Evolutionary conservation across 352 stramenopile genomes (phyloP).

Genomic region (Phytopythium cucurbitacearum): DNA sequence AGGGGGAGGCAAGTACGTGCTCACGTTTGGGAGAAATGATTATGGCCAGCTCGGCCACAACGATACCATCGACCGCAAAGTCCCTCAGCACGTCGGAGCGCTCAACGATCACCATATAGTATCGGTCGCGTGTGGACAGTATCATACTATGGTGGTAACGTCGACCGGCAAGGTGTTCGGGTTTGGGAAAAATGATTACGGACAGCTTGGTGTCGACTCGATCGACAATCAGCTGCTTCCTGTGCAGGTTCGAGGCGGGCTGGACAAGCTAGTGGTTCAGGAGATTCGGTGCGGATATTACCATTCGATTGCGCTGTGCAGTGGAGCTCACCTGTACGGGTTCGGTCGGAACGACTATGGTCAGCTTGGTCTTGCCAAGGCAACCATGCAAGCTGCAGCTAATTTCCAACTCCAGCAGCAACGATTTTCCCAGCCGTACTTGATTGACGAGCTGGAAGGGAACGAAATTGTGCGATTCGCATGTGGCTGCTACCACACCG

Average conservation of each 20-base stretch:
- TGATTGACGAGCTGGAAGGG: constrained; percentile 69
- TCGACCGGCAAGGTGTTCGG: constrained; percentile 61
- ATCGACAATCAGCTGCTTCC: constrained; percentile 65
- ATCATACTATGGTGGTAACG: constrained; percentile 85
- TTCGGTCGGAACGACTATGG: constrained; percentile 95
- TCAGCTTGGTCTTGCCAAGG: constrained; percentile 81
- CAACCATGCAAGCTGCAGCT: constrained; percentile 18
- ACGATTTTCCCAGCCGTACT: constrained; percentile 45
- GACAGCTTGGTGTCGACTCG: constrained; percentile 83
- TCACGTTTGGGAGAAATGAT: constrained; percentile 91
- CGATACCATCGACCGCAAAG: constrained; percentile 86
- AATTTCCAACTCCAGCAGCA: constrained; percentile 75
- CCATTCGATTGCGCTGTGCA: constrained; percentile 83
- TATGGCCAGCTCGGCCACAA: constrained; percentile 90
- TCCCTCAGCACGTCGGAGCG: constrained; percentile 65
- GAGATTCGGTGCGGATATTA: constrained; percentile 91
- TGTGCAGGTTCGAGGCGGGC: constrained; percentile 36
- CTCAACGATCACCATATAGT: constrained; percentile 55
- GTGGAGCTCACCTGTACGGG: constrained; percentile 63
- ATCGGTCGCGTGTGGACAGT: constrained; percentile 89
- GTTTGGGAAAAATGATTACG: constrained; percentile 94
- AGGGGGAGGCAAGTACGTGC: constrained; percentile 39
- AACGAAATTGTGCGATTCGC: constrained; percentile 85
- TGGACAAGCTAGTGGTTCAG: constrained; percentile 66
- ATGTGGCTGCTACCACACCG: constrained; percentile 90